Evolutionary conservation across 2,329 filamentous ascomycete species (phyloP).

Genomic region (Dothistroma pini): DNA sequence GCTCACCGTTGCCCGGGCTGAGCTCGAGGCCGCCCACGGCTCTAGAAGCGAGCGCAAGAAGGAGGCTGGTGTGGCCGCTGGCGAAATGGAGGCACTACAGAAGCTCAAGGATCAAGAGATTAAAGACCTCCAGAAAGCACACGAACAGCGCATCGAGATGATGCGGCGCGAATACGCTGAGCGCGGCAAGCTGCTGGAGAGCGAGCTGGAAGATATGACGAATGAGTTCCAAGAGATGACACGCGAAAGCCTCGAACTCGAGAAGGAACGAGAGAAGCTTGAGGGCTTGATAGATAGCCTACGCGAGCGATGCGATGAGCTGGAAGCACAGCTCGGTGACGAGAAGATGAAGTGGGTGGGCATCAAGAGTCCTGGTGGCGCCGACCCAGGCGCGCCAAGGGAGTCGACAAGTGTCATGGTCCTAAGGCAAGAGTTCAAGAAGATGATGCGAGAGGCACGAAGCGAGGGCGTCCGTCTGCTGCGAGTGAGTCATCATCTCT

Average conservation of each 20-base stretch:
- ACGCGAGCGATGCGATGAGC: slow-evolving; percentile 58
- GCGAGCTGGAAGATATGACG: slow-evolving; percentile 64
- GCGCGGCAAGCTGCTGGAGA: slow-evolving; percentile 51
- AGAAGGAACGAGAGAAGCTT: slow-evolving; percentile 64
- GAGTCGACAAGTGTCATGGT: slow-evolving; percentile 66
- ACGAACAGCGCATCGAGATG: slow-evolving; percentile 44
- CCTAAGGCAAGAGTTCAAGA: slow-evolving; percentile 71
- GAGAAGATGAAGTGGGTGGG: slow-evolving; percentile 66
- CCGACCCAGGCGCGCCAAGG: slow-evolving; percentile 26
- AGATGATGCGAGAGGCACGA: slow-evolving; percentile 73
- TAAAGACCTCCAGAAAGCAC: slow-evolving; percentile 41
- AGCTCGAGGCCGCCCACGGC: slow-evolving; percentile 93
- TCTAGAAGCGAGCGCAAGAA: slow-evolving; percentile 64
- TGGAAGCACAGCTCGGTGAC: slow-evolving; percentile 63
- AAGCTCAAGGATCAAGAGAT: slow-evolving; percentile 46
- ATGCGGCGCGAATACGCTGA: slow-evolving; percentile 22
- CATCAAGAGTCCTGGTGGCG: slow-evolving; percentile 49
- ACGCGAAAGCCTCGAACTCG: slow-evolving; percentile 65
- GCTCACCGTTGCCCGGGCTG: slow-evolving; percentile 83
- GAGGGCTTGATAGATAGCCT: slow-evolving; percentile 62
- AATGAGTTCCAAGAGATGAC: slow-evolving; percentile 68
- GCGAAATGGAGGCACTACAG: slow-evolving; percentile 41
- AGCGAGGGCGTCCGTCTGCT: slow-evolving; percentile 62
- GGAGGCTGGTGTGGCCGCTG: slow-evolving; percentile 60
- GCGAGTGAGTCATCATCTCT: slow-evolving; percentile 52